A percentile compares a stretch with the other conserved stretches of the same genome.
phyloP scores from a whole-genome alignment of 129 eudicot species.

The Lactuca sativa region DNA sequence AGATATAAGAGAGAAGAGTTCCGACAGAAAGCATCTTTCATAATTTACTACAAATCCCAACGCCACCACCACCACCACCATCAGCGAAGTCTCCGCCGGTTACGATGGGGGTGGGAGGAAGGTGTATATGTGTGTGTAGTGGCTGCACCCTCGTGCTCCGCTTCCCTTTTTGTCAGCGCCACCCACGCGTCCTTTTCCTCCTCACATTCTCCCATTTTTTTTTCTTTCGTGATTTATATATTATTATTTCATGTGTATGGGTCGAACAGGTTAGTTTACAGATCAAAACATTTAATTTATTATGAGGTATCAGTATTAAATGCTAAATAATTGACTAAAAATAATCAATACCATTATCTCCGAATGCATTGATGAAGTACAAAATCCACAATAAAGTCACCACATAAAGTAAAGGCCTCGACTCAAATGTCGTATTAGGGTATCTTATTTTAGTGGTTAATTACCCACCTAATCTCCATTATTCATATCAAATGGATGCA shows the following conservation, averaged over 20 bases:
- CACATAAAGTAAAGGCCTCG: not conserved
- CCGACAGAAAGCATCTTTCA: not conserved
- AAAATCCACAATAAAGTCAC: slow-evolving; percentile 6
- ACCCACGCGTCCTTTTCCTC: slow-evolving; percentile 45
- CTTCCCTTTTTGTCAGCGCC: slow-evolving; percentile 36
- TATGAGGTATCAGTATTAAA: too few relatives aligned
- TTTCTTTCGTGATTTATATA: not conserved
- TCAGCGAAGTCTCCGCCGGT: slow-evolving; percentile 38
- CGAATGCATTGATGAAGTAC: not conserved
- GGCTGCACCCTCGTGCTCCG: slow-evolving; percentile 28
- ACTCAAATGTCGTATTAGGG: slow-evolving; percentile 14
- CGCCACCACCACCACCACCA: slow-evolving; percentile 4
- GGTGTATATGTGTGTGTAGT: not conserved
- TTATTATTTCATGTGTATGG: not conserved
- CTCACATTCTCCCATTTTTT: slow-evolving; percentile 8
- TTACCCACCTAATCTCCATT: slow-evolving; percentile 24
- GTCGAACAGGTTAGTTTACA: not conserved
- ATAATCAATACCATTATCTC: not conserved
- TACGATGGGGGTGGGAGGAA: slow-evolving; percentile 6
- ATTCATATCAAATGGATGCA: slow-evolving; percentile 3
- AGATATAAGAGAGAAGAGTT: too few relatives aligned
- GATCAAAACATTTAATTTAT: not conserved
- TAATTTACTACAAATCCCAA: slow-evolving; percentile 31
- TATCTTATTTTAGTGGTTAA: not conserved
- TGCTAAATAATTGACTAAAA: not conserved